Evolutionary conservation across 169 alveolate species (phyloP), one percentile per base, ranked within the genome.

Genomic region (Cryptosporidium parvum): DNA sequence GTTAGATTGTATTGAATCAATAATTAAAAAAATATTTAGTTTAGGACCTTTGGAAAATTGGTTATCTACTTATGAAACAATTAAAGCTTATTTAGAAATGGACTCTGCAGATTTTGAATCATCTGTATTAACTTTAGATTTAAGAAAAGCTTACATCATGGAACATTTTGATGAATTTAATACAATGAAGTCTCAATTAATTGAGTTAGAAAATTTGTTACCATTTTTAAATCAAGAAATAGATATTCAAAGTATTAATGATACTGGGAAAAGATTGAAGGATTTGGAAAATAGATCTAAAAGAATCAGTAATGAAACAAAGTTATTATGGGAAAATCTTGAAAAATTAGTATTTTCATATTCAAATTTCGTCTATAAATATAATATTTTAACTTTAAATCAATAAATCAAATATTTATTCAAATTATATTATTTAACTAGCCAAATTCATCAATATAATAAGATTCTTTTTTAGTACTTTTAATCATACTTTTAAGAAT

Each of bases 31-130:
- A 37, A 45, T 80, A 80, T 80, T 39, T 45, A 80, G 80, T 80
- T 80, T 80, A 31, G 80, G 89, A 10, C 89, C 89, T 42, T 21
- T 80, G 35, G 89, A 80, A 45, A 44, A 80, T 26, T 80, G 89
- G 89, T 18, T 42, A 39, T 65, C 73, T 16, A 62, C 21, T 65
- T 80, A 80, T 29, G 89, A 80, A 26, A 80, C 80, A 12, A 80
- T 80, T 8, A 80, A 45, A 23, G 89, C 89, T 2, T 80, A 80
- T 80, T 42, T 80, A 26, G 89, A 80, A 62, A 80, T 65, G 75
- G 89, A 80, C 31, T 80, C 89, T 16, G 89, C 75, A 33, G 89
- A 80, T 65, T 80, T 80, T 26, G 89, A 80, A 16, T 59, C 89
- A 21, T 59, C 89, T 21, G 80, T 80, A 12, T 65, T 80, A 29